Percentiles rank a stretch among this genome's conserved stretches.
These are phyloP conservation scores for Suhomyces chickasaworum DNA, from an alignment of 1,139 yeast genomes.

Conservation along the genomic window DNA sequence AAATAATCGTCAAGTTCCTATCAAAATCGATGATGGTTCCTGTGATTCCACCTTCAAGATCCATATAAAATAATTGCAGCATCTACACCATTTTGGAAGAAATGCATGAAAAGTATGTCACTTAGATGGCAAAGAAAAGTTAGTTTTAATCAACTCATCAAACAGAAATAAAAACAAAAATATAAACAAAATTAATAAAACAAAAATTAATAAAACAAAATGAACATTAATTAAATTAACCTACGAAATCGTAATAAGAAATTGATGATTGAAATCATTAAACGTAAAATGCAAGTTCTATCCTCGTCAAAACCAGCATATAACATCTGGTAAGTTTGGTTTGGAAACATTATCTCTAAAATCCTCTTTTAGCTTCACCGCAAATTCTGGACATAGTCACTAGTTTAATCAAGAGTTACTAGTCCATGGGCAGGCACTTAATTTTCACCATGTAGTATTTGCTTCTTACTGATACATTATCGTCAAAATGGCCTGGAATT, in stretches of 20 bases:
- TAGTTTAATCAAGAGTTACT: background rate
- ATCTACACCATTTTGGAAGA: background rate
- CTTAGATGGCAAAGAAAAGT: background rate
- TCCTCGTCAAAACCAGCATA: background rate
- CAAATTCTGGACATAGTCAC: no score
- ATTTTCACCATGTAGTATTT: slow-evolving; percentile 17
- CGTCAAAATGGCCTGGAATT: slow-evolving; percentile 12
- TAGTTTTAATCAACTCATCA: no score
- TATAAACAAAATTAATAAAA: no score
- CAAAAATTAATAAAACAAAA: background rate
- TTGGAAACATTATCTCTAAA: background rate
- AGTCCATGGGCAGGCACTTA: slow-evolving; percentile 13
- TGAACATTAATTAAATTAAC: background rate
- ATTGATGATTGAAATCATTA: background rate
- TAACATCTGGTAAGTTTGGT: background rate
- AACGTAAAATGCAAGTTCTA: background rate
- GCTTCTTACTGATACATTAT: slow-evolving; percentile 9
- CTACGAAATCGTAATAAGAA: background rate
- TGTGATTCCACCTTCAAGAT: slow-evolving; percentile 50
- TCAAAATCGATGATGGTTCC: slow-evolving; percentile 49
- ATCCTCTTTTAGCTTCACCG: background rate
- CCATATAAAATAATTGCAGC: slow-evolving; percentile 10
- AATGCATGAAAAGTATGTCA: background rate
- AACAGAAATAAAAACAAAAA: no score
- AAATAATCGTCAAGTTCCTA: slow-evolving; percentile 53